Base-by-base conservation (phyloP, 345 rosid species). In the Triadica sebifera region DNA sequence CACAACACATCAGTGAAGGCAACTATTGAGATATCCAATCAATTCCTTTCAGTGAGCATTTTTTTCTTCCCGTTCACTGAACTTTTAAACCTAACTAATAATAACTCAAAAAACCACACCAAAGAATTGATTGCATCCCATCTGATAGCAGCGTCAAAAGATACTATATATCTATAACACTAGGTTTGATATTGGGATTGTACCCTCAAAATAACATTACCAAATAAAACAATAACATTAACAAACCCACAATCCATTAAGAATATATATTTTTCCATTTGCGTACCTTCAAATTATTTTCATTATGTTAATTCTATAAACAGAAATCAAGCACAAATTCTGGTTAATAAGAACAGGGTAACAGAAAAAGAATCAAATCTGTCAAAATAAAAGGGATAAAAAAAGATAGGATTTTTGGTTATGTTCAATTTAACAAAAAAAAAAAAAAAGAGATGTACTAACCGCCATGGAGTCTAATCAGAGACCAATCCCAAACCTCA, bases 381-480 rank as follows among this genome's bases (percentile, higher is more conserved):
- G 25, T 13, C 25, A 37, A 34, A 20, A 49, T 16, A 17, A 12
- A 9, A 29, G 34, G 6, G 5, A 46, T 12, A 25, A 17, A 5
- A 19, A 51, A 20, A 39, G 20, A 62, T 13, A 15, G 3, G 43
- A 61, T 37, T 6, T 22, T 52, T 4, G 34, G 2, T 29, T 29
- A 29, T 29, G 34, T 29, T n/a, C n/a, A n/a, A n/a, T n/a, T n/a
- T n/a, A n/a, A n/a, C n/a, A n/a, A n/a, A n/a, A n/a, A n/a, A n/a
- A n/a, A n/a, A n/a, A n/a, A n/a, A n/a, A n/a, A n/a, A n/a, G n/a
- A 29, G 34, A 2, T 29, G 3, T 8, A 59, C 74, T 71, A 59
- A 72, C 75, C 75, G 46, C 67, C 75, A 72, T 72, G 41, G 53
- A 45, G 41, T 29, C 25, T 29, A 5, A 68, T 34, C 60, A 68